A percentile compares a stretch with the other conserved stretches of the same genome.
These are phyloP conservation scores for Golovinomyces cichoracearum DNA, from an alignment of 2,329 filamentous ascomycete species.

Conservation along the genomic window DNA sequence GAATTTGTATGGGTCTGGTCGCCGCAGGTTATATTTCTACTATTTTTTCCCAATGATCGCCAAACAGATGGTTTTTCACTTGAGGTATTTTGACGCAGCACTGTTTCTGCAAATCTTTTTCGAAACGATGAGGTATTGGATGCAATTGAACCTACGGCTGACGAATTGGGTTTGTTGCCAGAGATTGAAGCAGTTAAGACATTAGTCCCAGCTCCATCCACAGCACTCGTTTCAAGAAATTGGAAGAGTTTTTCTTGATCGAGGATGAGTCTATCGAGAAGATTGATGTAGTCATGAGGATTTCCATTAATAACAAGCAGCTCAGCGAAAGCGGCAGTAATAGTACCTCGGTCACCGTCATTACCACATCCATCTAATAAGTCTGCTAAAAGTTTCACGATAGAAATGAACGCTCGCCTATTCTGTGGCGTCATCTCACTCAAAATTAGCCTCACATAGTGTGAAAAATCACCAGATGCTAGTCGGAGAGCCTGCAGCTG, in stretches of 20 bases:
- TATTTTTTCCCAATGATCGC: conserved; percentile 67
- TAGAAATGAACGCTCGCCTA: conserved; percentile 50
- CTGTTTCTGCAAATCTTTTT: conserved; percentile 53
- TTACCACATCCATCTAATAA: conserved; percentile 73
- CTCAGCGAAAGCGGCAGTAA: conserved; percentile 75
- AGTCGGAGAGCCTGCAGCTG: conserved; percentile 40
- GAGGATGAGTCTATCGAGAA: conserved; percentile 69
- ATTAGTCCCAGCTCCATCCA: conserved; percentile 6
- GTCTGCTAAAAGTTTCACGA: conserved; percentile 68
- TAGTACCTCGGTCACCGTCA: conserved; percentile 64
- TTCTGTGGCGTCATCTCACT: conserved; percentile 43
- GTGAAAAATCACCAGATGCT: conserved; percentile 46
- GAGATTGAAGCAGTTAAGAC: conserved; percentile 10
- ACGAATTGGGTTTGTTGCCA: conserved; percentile 10
- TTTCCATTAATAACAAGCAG: conserved; percentile 54
- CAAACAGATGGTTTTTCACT: conserved; percentile 55
- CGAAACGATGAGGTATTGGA: conserved; percentile 72
- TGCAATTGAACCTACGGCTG: conserved; percentile 40
- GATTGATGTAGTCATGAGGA: conserved; percentile 60
- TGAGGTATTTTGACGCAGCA: conserved; percentile 59
- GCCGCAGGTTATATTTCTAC: conserved; percentile 31
- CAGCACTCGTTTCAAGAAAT: conserved; percentile 21
- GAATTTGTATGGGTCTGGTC: conserved; percentile 27
- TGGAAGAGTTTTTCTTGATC: conserved; percentile 79
- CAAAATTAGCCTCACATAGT: conserved; percentile 39